Evolutionary conservation across 257 asterid genomes (phyloP).

Genomic region (Solanum appendiculatum): DNA sequence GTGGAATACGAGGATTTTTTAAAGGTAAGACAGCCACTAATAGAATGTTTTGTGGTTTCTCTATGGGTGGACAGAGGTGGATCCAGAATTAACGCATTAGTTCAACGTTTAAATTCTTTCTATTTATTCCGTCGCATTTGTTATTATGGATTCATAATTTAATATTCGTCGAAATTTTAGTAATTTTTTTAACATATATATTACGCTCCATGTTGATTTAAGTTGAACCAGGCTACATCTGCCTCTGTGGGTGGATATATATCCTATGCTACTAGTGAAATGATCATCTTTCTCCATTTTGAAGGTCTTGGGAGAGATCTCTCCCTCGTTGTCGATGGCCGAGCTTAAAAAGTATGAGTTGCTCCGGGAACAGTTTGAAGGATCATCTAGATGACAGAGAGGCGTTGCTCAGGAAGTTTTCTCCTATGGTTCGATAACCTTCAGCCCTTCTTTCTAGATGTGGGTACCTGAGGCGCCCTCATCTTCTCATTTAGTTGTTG

Average conservation of each 20-base stretch:
- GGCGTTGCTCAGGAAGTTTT: background rate
- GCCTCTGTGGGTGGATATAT: background rate
- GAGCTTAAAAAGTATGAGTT: slow-evolving; percentile 78
- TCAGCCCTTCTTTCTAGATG: background rate
- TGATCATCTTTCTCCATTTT: background rate
- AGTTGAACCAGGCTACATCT: background rate
- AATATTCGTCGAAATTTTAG: background rate
- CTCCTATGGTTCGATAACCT: background rate
- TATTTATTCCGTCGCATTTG: background rate
- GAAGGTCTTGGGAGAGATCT: slow-evolving; percentile 73
- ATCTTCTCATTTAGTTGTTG: background rate
- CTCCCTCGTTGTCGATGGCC: slow-evolving; percentile 85
- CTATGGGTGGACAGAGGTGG: background rate
- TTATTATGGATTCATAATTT: background rate
- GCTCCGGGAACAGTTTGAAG: slow-evolving; percentile 82
- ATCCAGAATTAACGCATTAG: background rate
- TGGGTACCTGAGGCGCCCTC: background rate
- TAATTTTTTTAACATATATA: background rate
- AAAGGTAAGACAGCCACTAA: slow-evolving; percentile 36
- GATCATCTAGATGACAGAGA: slow-evolving; percentile 34
- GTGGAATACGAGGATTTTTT: slow-evolving; percentile 76
- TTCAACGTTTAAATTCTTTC: background rate
- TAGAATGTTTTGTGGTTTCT: background rate
- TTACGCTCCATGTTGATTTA: background rate
- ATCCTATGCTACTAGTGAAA: background rate